Percentiles rank a stretch among this genome's conserved stretches.
Evolutionary conservation across 2,329 filamentous ascomycete genomes (phyloP).

Genomic region (Microsporum audouinii): DNA sequence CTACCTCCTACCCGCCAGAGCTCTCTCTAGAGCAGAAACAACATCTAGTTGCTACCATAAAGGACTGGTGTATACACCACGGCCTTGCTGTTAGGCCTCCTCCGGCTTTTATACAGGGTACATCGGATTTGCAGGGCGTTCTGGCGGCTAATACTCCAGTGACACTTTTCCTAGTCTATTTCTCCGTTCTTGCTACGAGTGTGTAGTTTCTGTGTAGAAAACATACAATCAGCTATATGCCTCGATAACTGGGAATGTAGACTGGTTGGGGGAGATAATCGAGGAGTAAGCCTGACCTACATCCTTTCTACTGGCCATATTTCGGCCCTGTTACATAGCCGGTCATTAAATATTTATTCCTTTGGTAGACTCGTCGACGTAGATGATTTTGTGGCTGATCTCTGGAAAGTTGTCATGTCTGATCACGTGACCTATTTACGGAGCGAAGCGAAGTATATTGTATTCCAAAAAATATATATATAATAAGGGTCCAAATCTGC

Average conservation of each 20-base stretch:
- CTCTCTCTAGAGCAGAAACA: conserved; percentile 57
- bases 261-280: conserved; percentile 67
- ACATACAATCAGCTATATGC: conserved; percentile 91
- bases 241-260: conserved; percentile 72
- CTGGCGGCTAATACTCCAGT: conserved; percentile 80
- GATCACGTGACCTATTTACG: too few species aligned
- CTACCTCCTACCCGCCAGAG: conserved; percentile 55
- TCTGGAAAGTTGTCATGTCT: too few species aligned
- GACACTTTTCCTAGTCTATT: conserved; percentile 92
- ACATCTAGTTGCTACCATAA: conserved; percentile 62
- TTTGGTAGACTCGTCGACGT: too few species aligned
- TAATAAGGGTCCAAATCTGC: too few species aligned
- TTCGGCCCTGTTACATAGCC: too few species aligned
- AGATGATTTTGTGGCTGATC: too few species aligned
- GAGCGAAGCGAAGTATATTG: too few species aligned
- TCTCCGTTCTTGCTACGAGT: conserved; percentile 67
- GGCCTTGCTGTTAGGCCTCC: conserved; percentile 76
- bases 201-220: conserved; percentile 65
- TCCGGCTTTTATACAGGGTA: conserved; percentile 52
- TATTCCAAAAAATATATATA: too few species aligned
- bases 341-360: too few species aligned
- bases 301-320: too few species aligned
- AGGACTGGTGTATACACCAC: conserved; percentile 88
- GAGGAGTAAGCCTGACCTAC: conserved; percentile 56
- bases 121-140: conserved; percentile 59